Evolutionary conservation across 257 asterid genomes (phyloP).

Genomic region (Avicennia marina): DNA sequence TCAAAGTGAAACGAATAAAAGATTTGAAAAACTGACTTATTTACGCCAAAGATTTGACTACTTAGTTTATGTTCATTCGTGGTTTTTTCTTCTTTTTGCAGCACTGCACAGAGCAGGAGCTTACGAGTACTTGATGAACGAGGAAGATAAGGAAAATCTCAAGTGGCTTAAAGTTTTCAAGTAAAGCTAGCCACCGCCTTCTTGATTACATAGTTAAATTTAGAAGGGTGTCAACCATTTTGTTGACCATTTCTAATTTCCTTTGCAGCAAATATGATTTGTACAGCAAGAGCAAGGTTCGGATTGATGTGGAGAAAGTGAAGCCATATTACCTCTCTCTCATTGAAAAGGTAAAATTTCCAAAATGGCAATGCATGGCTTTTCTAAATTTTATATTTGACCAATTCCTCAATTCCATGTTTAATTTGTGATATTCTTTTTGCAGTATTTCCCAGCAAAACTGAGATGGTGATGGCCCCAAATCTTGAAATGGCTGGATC

Average conservation of each 20-base stretch:
- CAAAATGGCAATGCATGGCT: neutral
- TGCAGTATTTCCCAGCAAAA: constrained; percentile 50
- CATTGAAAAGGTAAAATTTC: constrained; percentile 38
- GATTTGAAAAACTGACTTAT: neutral
- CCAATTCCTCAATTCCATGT: neutral
- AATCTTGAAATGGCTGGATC: no score
- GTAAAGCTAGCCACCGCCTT: constrained; percentile 13
- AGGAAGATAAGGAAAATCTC: constrained; percentile 47
- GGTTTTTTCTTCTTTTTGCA: constrained; percentile 25
- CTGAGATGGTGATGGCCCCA: constrained; percentile 38
- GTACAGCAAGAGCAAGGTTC: constrained; percentile 61
- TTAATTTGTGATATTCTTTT: neutral
- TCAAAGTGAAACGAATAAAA: neutral
- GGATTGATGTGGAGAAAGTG: constrained; percentile 45
- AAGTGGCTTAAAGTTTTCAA: constrained; percentile 53
- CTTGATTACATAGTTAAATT: no score
- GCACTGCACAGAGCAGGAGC: constrained; percentile 65
- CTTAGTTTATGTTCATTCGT: neutral
- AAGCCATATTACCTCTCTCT: constrained; percentile 61
- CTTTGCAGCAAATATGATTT: constrained; percentile 54
- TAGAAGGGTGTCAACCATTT: no score
- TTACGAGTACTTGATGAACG: constrained; percentile 49
- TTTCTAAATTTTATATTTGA: neutral
- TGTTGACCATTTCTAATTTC: no score
- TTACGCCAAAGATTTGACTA: no score